These are phyloP conservation scores for Epipyxis sp. DNA, from an alignment of 108 stramenopile species.

Conservation along the genomic window DNA sequence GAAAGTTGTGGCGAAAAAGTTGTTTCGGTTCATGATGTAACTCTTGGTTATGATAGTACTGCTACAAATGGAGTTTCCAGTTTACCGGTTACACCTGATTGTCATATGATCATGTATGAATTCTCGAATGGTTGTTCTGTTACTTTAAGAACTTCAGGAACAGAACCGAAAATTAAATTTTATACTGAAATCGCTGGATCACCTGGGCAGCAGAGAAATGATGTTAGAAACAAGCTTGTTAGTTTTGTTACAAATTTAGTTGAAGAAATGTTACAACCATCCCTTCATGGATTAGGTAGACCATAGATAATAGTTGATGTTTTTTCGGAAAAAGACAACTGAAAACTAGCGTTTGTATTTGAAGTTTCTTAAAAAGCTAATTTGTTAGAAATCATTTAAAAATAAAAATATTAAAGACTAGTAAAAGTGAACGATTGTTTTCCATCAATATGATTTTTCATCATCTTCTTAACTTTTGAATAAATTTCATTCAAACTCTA, in stretches of 20 bases:
- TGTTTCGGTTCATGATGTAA: slow-evolving; percentile 26
- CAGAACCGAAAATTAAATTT: slow-evolving; percentile 97
- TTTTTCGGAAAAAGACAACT: too few species aligned
- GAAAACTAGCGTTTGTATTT: too few species aligned
- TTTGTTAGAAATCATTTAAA: too few species aligned
- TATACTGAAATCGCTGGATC: slow-evolving; percentile 84
- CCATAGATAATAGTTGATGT: slow-evolving; percentile 17
- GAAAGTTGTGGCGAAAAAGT: not conserved
- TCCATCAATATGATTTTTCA: too few species aligned
- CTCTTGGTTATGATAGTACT: slow-evolving; percentile 74
- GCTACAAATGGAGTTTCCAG: slow-evolving; percentile 69
- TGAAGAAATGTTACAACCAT: slow-evolving; percentile 70
- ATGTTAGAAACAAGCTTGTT: slow-evolving; percentile 62
- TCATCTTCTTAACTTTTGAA: too few species aligned
- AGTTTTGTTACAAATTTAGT: slow-evolving; percentile 64
- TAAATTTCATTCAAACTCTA: too few species aligned
- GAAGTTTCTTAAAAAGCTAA: too few species aligned
- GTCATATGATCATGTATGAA: slow-evolving; percentile 87
- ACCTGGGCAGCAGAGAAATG: slow-evolving; percentile 66
- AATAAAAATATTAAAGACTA: too few species aligned
- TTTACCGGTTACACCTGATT: slow-evolving; percentile 71
- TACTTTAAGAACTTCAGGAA: slow-evolving; percentile 89
- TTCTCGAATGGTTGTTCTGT: slow-evolving; percentile 84
- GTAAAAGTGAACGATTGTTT: too few species aligned
- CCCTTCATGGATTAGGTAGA: slow-evolving; percentile 33